Evolutionary conservation across 148 eudicot genomes (phyloP).

Genomic region (Fallopia convolvulus): DNA sequence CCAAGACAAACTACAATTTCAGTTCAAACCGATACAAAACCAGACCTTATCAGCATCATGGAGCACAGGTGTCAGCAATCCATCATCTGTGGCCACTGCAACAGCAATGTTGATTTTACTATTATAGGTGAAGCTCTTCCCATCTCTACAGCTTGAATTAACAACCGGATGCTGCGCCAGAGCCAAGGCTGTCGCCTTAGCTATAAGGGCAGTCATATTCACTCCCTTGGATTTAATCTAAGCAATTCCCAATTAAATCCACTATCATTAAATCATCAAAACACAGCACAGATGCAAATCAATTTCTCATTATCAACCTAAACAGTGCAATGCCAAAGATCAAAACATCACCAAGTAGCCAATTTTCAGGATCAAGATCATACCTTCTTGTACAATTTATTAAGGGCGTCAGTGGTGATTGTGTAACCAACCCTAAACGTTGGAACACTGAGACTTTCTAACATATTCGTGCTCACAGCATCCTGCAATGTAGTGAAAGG

Average conservation of each 20-base stretch:
- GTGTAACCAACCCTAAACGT: constrained; percentile 92
- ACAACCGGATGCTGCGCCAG: constrained; percentile 79
- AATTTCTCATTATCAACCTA: neutral
- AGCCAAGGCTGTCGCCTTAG: constrained; percentile 94
- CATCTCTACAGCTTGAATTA: constrained; percentile 96
- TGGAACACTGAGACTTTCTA: constrained; percentile 87
- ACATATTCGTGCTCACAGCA: constrained; percentile 89
- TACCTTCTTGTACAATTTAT: constrained; percentile 92
- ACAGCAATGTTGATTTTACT: constrained; percentile 84
- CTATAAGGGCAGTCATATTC: constrained; percentile 91
- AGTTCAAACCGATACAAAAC: neutral
- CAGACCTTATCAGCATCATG: constrained; percentile 85
- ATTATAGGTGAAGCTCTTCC: constrained; percentile 91
- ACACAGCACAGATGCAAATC: neutral
- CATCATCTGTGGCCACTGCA: constrained; percentile 94
- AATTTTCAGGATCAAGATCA: neutral
- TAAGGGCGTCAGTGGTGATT: constrained; percentile 78
- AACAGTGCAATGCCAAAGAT: neutral
- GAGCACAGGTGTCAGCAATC: constrained; percentile 86
- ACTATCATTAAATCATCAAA: constrained; percentile 11
- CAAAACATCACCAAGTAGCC: neutral
- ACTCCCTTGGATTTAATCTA: constrained; percentile 92
- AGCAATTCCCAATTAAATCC: constrained; percentile 8
- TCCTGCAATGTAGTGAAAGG: constrained; percentile 90
- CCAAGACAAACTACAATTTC: neutral